phyloP scores from a whole-genome alignment of 345 rosid genomes.

The Aethionema arabicum region DNA sequence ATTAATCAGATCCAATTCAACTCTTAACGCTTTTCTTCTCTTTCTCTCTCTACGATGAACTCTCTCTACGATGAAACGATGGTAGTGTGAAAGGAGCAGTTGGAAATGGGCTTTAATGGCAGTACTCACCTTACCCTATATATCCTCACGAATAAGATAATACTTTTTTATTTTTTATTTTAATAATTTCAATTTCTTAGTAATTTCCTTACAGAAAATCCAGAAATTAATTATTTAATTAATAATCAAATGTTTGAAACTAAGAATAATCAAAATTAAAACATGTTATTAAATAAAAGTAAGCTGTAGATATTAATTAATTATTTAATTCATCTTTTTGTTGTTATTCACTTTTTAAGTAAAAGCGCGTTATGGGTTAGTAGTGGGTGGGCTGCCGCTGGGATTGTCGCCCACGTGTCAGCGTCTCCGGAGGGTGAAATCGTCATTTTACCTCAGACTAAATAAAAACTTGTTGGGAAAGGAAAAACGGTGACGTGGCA shows the following conservation, averaged over 20 bases:
- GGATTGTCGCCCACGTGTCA: conserved; percentile 33
- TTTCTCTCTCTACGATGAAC: neutral
- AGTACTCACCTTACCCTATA: conserved; percentile 10
- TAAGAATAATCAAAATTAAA: neutral
- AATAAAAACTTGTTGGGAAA: conserved; percentile 21
- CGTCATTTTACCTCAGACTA: neutral
- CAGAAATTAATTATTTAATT: neutral
- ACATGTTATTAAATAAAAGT: too few relatives aligned
- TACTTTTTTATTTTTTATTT: neutral
- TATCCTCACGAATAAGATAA: conserved; percentile 25
- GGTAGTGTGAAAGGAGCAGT: conserved; percentile 12
- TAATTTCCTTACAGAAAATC: neutral
- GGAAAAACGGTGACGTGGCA: conserved; percentile 24
- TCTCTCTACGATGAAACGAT: conserved; percentile 6
- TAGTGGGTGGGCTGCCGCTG: conserved; percentile 32
- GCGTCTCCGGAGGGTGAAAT: conserved; percentile 1
- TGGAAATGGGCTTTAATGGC: neutral
- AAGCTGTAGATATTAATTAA: neutral
- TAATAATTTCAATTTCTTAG: neutral
- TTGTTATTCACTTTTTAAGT: conserved; percentile 25
- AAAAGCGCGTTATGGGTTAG: conserved; percentile 31
- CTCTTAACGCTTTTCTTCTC: neutral
- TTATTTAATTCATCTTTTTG: conserved; percentile 11
- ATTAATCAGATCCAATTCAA: neutral
- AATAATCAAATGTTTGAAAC: neutral